These are phyloP conservation scores for Gymnopus androsaceus DNA, from an alignment of 1,284 basidiomycete genomes.

Conservation along the genomic window DNA sequence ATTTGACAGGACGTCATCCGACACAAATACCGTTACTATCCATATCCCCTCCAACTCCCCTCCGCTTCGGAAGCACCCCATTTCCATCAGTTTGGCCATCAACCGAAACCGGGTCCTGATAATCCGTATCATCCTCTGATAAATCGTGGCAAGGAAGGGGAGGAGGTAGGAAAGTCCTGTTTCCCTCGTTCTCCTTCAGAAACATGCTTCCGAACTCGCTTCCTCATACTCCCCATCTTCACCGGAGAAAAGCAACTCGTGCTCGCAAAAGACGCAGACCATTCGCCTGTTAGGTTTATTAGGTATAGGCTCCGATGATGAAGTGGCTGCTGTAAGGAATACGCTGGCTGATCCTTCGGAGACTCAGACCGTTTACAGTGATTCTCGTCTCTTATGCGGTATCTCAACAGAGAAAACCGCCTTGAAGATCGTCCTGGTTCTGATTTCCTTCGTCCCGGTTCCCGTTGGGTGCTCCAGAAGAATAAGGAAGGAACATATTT, in stretches of 20 bases:
- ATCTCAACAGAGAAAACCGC: slow-evolving; percentile 70
- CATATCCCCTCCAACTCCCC: slow-evolving; percentile 26
- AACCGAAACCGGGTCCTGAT: slow-evolving; percentile 16
- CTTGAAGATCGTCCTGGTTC: slow-evolving; percentile 54
- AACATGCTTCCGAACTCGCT: slow-evolving; percentile 66
- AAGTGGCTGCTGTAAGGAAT: neutral
- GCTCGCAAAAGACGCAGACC: slow-evolving; percentile 90
- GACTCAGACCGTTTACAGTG: neutral
- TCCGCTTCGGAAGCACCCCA: slow-evolving; percentile 27
- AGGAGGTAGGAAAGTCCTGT: slow-evolving; percentile 37
- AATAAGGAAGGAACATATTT: slow-evolving; percentile 83
- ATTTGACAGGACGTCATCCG: slow-evolving; percentile 22
- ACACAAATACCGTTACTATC: slow-evolving; percentile 26
- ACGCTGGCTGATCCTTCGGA: slow-evolving; percentile 25
- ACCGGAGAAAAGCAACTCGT: slow-evolving; percentile 80
- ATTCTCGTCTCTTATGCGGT: slow-evolving; percentile 46
- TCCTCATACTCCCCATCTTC: slow-evolving; percentile 68
- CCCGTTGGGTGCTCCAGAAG: slow-evolving; percentile 43
- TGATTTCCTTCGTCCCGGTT: slow-evolving; percentile 27
- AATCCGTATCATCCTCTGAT: slow-evolving; percentile 31
- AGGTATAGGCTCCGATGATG: neutral
- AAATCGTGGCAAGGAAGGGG: too few relatives aligned
- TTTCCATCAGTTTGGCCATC: slow-evolving; percentile 14
- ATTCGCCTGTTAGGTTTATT: slow-evolving; percentile 74
- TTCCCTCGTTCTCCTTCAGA: slow-evolving; percentile 32